Evolutionary conservation across 2,329 filamentous ascomycete species (phyloP), one percentile per base, ranked within the genome.

Genomic region (Colletotrichum liaoningense): DNA sequence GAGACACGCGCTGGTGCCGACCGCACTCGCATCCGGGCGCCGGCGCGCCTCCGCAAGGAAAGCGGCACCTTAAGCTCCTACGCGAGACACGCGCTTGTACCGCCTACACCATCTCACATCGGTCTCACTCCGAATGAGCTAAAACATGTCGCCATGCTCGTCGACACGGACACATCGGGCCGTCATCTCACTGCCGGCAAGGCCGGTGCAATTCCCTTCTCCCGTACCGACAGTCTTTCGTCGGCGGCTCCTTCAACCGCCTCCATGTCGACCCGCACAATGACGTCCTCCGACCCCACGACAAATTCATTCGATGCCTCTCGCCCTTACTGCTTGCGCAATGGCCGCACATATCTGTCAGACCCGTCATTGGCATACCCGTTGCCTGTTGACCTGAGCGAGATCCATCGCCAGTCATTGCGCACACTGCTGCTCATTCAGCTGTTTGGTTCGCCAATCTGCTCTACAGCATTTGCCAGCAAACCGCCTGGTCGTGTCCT

Each of bases 361-460:
- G 94, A 97, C 79, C 86, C 88, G 9, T 87, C 89, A 2, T 84
- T 94, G 35, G 85, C 90, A 8, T 98, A 98, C 78, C 95, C 95
- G n/a, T 87, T 98, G 2, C 96, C 96, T 52, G 93, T 93, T 84
- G 96, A 98, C 83, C 89, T 98, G 54, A 87, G 92, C 54, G 95
- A 98, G 83, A 89, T 97, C 62, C 95, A 98, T 83, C 91, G 95
- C 70, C 95, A 98, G 83, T 95, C 92, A 60, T 86, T 98, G 69
- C 91, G 94, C 73, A 97, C 95, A 0, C 88, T 97, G 76, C 88
- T 98, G 75, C 87, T 95, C 64, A 93, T 94, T 77, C 92, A 94
- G 79, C 89, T 97, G 42, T 95, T 97, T 78, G 94, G 95, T 57
- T 91, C 91, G 12, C 93, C 95, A 0, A 89, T 97, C 69, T 95